Evolutionary conservation across 179 eudicot species (phyloP).

Genomic region (Corrigiola litoralis): DNA sequence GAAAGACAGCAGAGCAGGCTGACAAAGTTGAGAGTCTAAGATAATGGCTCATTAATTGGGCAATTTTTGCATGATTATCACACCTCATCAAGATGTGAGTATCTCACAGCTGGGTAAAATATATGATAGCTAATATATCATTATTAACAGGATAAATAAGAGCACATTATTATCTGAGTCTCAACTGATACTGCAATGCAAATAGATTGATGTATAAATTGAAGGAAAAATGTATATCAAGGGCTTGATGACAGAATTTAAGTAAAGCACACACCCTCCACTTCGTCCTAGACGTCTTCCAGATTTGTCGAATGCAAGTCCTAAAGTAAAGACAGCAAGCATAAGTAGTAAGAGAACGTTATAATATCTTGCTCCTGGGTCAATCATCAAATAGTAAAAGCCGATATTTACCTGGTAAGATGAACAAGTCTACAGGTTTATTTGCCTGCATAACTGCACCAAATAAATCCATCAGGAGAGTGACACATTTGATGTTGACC

Average conservation of each 20-base stretch:
- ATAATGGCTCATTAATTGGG: too few species aligned
- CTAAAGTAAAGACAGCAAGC: conserved; percentile 7
- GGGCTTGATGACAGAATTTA: background rate
- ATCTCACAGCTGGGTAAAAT: too few species aligned
- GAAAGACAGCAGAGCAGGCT: too few species aligned
- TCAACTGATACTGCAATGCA: too few species aligned
- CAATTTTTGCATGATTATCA: too few species aligned
- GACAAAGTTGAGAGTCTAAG: too few species aligned
- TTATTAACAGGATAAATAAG: too few species aligned
- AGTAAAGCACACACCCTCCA: conserved; percentile 25
- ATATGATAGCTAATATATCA: too few species aligned
- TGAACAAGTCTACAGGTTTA: conserved; percentile 20
- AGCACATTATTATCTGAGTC: too few species aligned
- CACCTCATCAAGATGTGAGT: too few species aligned
- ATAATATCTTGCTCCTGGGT: background rate
- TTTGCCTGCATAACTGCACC: conserved; percentile 24
- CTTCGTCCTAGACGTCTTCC: conserved; percentile 30
- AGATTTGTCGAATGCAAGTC: conserved; percentile 27
- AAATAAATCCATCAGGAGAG: background rate
- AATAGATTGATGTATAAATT: too few species aligned
- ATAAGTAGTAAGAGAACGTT: background rate
- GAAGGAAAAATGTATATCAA: background rate
- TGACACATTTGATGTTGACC: background rate
- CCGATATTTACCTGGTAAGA: conserved; percentile 19
- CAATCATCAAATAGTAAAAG: background rate